These are phyloP conservation scores for Whalleya microplaca DNA, from an alignment of 2,329 filamentous ascomycete species.

Conservation along the genomic window DNA sequence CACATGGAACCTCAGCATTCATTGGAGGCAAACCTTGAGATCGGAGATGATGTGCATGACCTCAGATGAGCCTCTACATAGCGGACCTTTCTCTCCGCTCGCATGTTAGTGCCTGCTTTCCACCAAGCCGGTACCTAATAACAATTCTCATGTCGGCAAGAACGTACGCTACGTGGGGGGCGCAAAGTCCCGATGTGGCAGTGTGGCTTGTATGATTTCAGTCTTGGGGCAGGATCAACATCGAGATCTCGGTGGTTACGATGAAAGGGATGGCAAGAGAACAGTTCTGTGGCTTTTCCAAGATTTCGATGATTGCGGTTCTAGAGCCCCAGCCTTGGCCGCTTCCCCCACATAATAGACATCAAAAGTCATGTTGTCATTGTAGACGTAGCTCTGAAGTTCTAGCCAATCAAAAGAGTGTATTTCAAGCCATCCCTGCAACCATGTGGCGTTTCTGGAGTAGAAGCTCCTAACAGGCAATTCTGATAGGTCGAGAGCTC, in stretches of 20 bases:
- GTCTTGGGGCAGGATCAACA: neutral
- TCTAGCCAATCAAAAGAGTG: slow-evolving; percentile 10
- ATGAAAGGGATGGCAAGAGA: neutral
- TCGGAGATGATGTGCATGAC: neutral
- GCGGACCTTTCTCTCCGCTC: neutral
- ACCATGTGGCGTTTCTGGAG: slow-evolving; percentile 7
- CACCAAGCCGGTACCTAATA: neutral
- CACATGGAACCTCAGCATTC: too few relatives aligned
- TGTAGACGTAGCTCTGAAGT: slow-evolving; percentile 1
- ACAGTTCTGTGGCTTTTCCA: neutral
- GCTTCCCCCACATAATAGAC: slow-evolving; percentile 16
- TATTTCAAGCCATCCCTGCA: slow-evolving; percentile 19
- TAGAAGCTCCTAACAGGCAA: neutral
- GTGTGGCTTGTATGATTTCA: neutral
- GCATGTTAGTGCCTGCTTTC: neutral
- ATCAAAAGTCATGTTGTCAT: slow-evolving; percentile 31
- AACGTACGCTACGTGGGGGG: neutral
- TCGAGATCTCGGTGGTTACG: neutral
- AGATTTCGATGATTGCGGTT: neutral
- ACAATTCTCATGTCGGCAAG: neutral
- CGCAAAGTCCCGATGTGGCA: neutral
- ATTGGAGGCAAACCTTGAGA: neutral
- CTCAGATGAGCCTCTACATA: neutral
- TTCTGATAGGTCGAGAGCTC: slow-evolving; percentile 17
- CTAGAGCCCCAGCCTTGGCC: slow-evolving; percentile 5